Evolutionary conservation across 139 green algal species (phyloP), one percentile per base, ranked within the genome.

Genomic region (Nannochloris sp.): DNA sequence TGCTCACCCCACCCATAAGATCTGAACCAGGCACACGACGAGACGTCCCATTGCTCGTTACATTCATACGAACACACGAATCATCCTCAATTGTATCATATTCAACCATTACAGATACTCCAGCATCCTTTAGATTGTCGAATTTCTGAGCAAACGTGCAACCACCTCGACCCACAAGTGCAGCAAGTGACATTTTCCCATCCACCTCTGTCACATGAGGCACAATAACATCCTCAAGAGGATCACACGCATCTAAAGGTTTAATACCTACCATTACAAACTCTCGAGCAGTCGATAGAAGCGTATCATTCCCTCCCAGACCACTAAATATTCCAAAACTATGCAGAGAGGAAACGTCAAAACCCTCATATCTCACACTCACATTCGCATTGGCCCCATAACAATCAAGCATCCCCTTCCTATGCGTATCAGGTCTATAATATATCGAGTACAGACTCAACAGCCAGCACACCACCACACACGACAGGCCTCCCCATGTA

Each of bases 101-200:
- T 26, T 91, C 50, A 17, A 91, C 37, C 78, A 89, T 82, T 40
- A 64, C 67, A 9, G 23, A 46, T 29, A 57, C 79, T 5, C 77
- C 75, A 13, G 84, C 77, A 3, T 37, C 49, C 49, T 85, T 56
- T 30, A 84, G 58, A n/a, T 63, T 50, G 10, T 6, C 6, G 1
- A 78, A 83, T 63, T 91, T 91, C 16, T 77, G 67, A 0, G 62
- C 40, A 63, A 91, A 91, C 11, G 49, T 71, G 65, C 85, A 91
- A 65, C 65, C 36, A 50, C 84, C 84, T 3, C 83, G 75, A 30
- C 69, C 14, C 36, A 86, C 85, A 14, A 91, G 50, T 9, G 79
- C 70, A 6, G 68, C 72, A 40, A 53, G 46, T 53, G 46, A 53
- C 11, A 53, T 53, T 20, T 11, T 53, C 9, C 17, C 46, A 53